Percentiles rank a stretch among this genome's conserved stretches.
phyloP scores from a whole-genome alignment of 176 grass and related monocot genomes.

The Thinopyrum elongatum region DNA sequence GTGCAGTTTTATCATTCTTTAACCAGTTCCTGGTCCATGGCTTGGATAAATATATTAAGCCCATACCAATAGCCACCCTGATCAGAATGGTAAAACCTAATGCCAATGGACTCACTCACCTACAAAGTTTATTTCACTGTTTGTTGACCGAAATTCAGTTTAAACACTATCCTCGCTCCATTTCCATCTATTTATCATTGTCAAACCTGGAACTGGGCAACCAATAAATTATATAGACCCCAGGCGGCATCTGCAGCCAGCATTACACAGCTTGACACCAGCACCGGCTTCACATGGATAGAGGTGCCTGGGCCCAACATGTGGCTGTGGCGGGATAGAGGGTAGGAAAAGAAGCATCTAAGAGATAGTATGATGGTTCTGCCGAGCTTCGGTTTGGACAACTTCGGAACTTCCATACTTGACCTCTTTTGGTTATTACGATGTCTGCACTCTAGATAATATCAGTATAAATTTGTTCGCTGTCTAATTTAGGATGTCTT shows the following conservation, averaged over 20 bases:
- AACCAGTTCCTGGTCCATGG: conserved; percentile 1
- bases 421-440: not conserved
- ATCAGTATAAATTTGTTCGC: not conserved
- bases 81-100: not conserved
- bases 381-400: not conserved
- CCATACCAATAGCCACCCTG: not conserved
- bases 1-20: not conserved
- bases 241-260: not conserved
- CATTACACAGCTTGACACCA: not conserved
- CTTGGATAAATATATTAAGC: conserved; percentile 19
- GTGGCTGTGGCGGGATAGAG: not conserved
- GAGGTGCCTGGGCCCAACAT: not conserved
- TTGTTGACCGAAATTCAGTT: not conserved
- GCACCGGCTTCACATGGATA: not conserved
- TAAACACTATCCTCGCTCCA: not conserved
- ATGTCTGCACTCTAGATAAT: not conserved
- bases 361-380: not conserved
- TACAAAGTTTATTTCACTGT: not conserved
- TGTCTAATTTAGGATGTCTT: not conserved
- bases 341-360: not conserved
- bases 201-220: not conserved
- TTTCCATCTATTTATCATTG: conserved; percentile 11
- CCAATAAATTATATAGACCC: conserved; percentile 7
- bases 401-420: not conserved
- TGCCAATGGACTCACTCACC: not conserved